phyloP scores from a whole-genome alignment of 805 yeast genomes.

The Candida arabinofermentans region DNA sequence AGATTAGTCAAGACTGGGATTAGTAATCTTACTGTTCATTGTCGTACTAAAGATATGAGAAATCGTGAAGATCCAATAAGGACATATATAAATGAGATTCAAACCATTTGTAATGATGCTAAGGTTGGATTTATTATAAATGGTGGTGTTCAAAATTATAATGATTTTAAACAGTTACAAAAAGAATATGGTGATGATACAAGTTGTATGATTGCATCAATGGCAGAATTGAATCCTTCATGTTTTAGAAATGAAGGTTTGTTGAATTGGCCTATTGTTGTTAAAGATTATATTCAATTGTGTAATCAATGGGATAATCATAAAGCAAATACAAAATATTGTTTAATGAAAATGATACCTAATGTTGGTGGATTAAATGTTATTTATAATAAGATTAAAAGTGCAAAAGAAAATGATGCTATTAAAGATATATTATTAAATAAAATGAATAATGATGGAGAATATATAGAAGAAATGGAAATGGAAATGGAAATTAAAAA shows the following conservation, averaged over 20 bases:
- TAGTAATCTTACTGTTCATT: slow-evolving; percentile 81
- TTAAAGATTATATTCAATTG: slow-evolving; percentile 51
- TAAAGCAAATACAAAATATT: slow-evolving; percentile 74
- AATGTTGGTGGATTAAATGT: slow-evolving; percentile 30
- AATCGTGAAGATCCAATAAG: slow-evolving; percentile 79
- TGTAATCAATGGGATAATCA: slow-evolving; percentile 59
- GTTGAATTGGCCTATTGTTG: slow-evolving; percentile 50
- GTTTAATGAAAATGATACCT: slow-evolving; percentile 74
- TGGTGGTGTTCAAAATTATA: slow-evolving; percentile 61
- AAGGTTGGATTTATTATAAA: slow-evolving; percentile 75
- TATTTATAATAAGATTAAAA: slow-evolving; percentile 53
- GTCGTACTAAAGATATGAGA: slow-evolving; percentile 86
- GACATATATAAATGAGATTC: slow-evolving; percentile 60
- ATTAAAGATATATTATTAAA: slow-evolving; percentile 34
- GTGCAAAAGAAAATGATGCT: slow-evolving; percentile 52
- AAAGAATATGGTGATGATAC: slow-evolving; percentile 49
- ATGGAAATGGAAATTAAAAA: slow-evolving; percentile 1
- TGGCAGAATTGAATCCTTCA: slow-evolving; percentile 84
- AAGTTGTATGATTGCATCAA: slow-evolving; percentile 94
- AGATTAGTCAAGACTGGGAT: slow-evolving; percentile 74
- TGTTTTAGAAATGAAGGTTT: slow-evolving; percentile 50
- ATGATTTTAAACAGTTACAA: slow-evolving; percentile 52
- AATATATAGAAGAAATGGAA: slow-evolving; percentile 6
- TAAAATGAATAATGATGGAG: slow-evolving; percentile 36
- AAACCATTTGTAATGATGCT: slow-evolving; percentile 53